These are phyloP conservation scores for Saccharomyces hybrid DNA, from an alignment of 1,139 yeast species.

Conservation along the genomic window DNA sequence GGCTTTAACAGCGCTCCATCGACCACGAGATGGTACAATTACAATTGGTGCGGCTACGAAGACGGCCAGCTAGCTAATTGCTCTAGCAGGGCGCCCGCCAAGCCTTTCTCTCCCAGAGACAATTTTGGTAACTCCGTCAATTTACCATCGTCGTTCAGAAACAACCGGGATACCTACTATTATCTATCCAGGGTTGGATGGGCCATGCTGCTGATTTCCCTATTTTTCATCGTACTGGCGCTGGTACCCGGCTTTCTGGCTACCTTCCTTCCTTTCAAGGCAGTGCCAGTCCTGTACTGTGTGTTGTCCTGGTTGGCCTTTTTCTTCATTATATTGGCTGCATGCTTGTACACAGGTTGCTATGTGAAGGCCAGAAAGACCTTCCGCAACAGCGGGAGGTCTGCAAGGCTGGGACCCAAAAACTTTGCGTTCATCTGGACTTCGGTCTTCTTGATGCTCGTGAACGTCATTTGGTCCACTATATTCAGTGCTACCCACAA, in stretches of 20 bases:
- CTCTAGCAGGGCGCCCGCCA: slow-evolving; percentile 35
- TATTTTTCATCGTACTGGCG: slow-evolving; percentile 44
- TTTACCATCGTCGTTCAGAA: slow-evolving; percentile 47
- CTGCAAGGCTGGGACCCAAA: slow-evolving; percentile 48
- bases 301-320: slow-evolving; percentile 38
- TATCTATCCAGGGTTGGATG: slow-evolving; percentile 60
- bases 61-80: slow-evolving; percentile 29
- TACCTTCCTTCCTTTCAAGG: slow-evolving; percentile 27
- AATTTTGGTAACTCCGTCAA: slow-evolving; percentile 47
- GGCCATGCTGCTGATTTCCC: slow-evolving; percentile 57
- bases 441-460: slow-evolving; percentile 40
- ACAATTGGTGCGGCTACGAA: slow-evolving; percentile 48
- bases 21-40: slow-evolving; percentile 64
- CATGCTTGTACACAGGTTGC: slow-evolving; percentile 57
- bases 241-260: slow-evolving; percentile 33
- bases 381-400: slow-evolving; percentile 42
- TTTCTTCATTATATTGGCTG: slow-evolving; percentile 48
- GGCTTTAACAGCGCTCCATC: slow-evolving; percentile 41
- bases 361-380: slow-evolving; percentile 53
- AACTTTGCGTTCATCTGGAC: slow-evolving; percentile 63
- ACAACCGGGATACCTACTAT: slow-evolving; percentile 44
- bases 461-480: slow-evolving; percentile 28
- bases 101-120: slow-evolving; percentile 64
- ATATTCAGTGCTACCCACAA: slow-evolving; percentile 7
- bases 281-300: slow-evolving; percentile 32